Evolutionary conservation across 2,329 filamentous ascomycete genomes (phyloP).

Genomic region (Alternaria incomplexa): DNA sequence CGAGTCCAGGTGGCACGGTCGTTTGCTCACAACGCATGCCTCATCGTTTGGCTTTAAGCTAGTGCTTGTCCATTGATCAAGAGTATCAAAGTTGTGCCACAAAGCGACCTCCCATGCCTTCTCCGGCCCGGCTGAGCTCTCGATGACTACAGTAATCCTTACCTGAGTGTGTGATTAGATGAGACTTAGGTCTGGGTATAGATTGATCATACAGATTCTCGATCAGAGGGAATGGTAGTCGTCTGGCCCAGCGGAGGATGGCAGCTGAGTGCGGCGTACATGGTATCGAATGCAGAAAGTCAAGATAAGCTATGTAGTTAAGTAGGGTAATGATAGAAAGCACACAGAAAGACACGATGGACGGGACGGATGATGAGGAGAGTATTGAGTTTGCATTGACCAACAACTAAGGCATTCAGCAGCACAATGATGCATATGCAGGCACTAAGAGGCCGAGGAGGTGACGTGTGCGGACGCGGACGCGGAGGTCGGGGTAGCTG

Average conservation of each 20-base stretch:
- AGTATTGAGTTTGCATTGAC: constrained; percentile 7
- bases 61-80: constrained; percentile 65
- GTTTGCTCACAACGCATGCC: constrained; percentile 29
- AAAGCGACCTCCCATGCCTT: constrained; percentile 73
- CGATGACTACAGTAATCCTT: constrained; percentile 71
- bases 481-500: constrained; percentile 25
- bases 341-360: constrained; percentile 4
- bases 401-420: neutral
- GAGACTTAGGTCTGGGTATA: constrained; percentile 11
- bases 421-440: constrained; percentile 9
- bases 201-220: constrained; percentile 43
- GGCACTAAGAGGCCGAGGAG: constrained; percentile 11
- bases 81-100: constrained; percentile 70
- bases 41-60: constrained; percentile 56
- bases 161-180: constrained; percentile 46
- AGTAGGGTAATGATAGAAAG: neutral
- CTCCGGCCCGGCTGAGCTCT: constrained; percentile 63
- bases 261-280: constrained; percentile 63
- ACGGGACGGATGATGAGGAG: neutral
- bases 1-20: neutral
- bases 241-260: constrained; percentile 79
- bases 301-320: neutral
- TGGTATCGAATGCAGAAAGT: constrained; percentile 22
- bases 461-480: constrained; percentile 20
- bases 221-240: constrained; percentile 61